Evolutionary conservation across 768 basidiomycete genomes (phyloP).

Genomic region (Strobilomyces dryophilus): DNA sequence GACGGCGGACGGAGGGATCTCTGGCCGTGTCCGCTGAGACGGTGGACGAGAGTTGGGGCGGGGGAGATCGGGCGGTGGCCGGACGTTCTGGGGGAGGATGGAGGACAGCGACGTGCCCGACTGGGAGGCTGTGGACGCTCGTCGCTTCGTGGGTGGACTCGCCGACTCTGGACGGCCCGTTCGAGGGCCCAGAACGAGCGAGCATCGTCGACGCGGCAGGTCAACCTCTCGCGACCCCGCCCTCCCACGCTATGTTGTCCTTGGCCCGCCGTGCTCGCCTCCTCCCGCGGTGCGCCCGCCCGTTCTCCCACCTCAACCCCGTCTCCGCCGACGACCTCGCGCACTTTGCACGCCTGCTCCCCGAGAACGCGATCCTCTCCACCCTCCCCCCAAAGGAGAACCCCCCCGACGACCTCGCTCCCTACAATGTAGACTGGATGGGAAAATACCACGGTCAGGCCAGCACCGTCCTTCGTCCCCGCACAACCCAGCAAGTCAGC

Average conservation of each 20-base stretch:
- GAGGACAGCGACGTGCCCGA: constrained; percentile 45
- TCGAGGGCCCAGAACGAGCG: no score
- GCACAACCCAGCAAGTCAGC: constrained; percentile 82
- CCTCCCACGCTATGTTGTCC: background rate
- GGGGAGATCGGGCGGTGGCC: constrained; percentile 31
- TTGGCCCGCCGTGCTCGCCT: background rate
- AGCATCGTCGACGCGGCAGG: no score
- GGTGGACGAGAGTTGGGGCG: constrained; percentile 12
- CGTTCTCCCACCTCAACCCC: constrained; percentile 37
- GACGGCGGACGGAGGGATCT: constrained; percentile 42
- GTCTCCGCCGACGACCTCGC: constrained; percentile 57
- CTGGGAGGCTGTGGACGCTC: constrained; percentile 60
- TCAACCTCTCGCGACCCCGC: no score
- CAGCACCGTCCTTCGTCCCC: constrained; percentile 85
- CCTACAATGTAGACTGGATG: constrained; percentile 94
- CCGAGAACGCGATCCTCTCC: constrained; percentile 61
- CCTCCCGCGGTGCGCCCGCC: constrained; percentile 18
- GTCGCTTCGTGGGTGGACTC: constrained; percentile 41
- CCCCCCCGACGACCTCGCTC: constrained; percentile 61
- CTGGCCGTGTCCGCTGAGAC: constrained; percentile 22
- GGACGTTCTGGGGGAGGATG: constrained; percentile 31
- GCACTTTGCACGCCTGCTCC: constrained; percentile 64
- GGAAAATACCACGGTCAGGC: constrained; percentile 86
- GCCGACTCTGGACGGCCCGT: constrained; percentile 33
- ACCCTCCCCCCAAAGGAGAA: constrained; percentile 50